phyloP scores from a whole-genome alignment of 2,329 filamentous ascomycete genomes.

The Apiospora pterosperma region DNA sequence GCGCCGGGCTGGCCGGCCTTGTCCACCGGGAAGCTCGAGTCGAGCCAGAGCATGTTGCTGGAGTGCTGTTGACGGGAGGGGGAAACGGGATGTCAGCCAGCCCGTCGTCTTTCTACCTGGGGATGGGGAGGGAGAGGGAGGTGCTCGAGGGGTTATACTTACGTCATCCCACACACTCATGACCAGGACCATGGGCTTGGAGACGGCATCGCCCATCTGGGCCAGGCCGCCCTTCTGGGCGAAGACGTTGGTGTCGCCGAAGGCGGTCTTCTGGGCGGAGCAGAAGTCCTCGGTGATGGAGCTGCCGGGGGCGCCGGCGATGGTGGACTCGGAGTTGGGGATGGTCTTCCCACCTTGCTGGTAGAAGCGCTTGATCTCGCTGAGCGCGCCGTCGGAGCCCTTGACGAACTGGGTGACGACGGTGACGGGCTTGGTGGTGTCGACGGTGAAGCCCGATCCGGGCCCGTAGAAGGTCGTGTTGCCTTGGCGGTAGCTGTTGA shows the following conservation, averaged over 20 bases:
- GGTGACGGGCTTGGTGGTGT: slow-evolving; percentile 53
- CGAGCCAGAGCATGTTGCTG: slow-evolving; percentile 51
- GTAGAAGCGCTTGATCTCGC: slow-evolving; percentile 56
- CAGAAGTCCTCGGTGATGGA: slow-evolving; percentile 53
- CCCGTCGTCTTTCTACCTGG: too few species aligned
- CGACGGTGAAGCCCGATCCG: slow-evolving; percentile 47
- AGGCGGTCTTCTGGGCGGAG: slow-evolving; percentile 48
- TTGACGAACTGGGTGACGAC: slow-evolving; percentile 57
- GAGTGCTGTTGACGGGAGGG: too few species aligned
- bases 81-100: too few species aligned
- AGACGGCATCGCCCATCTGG: slow-evolving; percentile 49
- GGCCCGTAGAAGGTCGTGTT: slow-evolving; percentile 56
- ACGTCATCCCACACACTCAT: slow-evolving; percentile 57
- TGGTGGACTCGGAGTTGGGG: slow-evolving; percentile 33
- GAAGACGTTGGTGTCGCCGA: slow-evolving; percentile 51
- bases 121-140: background rate
- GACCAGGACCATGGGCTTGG: slow-evolving; percentile 57
- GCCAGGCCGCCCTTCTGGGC: slow-evolving; percentile 47
- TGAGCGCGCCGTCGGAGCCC: slow-evolving; percentile 41
- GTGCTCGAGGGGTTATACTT: background rate
- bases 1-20: slow-evolving; percentile 34
- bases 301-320: slow-evolving; percentile 25
- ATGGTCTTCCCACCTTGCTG: slow-evolving; percentile 52
- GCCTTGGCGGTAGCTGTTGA: slow-evolving; percentile 62
- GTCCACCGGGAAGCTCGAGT: slow-evolving; percentile 49